A percentile compares a stretch with the other conserved stretches of the same genome.
Evolutionary conservation across 768 basidiomycete genomes (phyloP).

Genomic region (Strobilomyces dryophilus): DNA sequence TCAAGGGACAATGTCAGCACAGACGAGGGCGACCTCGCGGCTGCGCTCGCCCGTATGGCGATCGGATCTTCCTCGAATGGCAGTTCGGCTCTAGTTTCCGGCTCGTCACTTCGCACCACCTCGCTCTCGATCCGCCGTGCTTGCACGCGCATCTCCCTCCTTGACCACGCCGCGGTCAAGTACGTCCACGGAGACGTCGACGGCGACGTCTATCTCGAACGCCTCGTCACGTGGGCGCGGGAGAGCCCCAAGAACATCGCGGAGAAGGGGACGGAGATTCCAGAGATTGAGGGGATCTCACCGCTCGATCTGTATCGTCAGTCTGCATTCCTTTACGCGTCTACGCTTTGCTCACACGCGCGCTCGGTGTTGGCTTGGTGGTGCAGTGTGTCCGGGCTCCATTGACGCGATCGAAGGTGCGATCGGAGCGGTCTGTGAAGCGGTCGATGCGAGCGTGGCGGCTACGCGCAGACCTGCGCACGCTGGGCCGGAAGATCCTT

Average conservation of each 20-base stretch:
- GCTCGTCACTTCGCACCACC: conserved; percentile 14
- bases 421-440: conserved; percentile 81
- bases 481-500: conserved; percentile 10
- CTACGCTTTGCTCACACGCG: not conserved
- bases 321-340: conserved; percentile 20
- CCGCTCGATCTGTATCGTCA: conserved; percentile 84
- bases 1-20: conserved; percentile 12
- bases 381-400: conserved; percentile 71
- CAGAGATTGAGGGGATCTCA: conserved; percentile 44
- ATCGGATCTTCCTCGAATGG: conserved; percentile 22
- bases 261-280: conserved; percentile 70
- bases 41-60: conserved; percentile 43
- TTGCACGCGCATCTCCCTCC: conserved; percentile 48
- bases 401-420: conserved; percentile 78
- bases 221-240: conserved; percentile 53
- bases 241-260: conserved; percentile 61
- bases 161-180: conserved; percentile 61
- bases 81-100: conserved; percentile 5
- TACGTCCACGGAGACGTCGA: conserved; percentile 72
- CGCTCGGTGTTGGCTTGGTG: not conserved
- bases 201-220: conserved; percentile 62
- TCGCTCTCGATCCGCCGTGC: conserved; percentile 50
- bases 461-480: conserved; percentile 17
- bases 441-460: conserved; percentile 65
- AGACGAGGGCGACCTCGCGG: conserved; percentile 45